phyloP scores from a whole-genome alignment of 1,139 yeast species.

The Suhomyces chickasaworum region DNA sequence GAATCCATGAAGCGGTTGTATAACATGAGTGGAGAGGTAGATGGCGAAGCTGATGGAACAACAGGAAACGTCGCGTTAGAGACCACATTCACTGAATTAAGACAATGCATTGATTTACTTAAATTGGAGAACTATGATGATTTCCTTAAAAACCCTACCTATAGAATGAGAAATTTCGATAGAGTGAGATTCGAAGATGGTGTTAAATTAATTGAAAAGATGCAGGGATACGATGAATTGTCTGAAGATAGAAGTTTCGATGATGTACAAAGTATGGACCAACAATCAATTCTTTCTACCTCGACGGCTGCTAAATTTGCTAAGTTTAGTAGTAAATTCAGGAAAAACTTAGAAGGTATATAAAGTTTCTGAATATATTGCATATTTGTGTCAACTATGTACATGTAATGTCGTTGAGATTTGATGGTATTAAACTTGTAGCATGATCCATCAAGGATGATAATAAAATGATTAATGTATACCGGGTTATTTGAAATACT shows the following conservation, averaged over 20 bases:
- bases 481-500: too few species aligned
- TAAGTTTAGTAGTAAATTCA: slow-evolving; percentile 41
- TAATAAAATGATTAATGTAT: too few species aligned
- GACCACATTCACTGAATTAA: slow-evolving; percentile 47
- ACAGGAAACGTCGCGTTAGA: slow-evolving; percentile 38
- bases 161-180: slow-evolving; percentile 46
- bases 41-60: slow-evolving; percentile 24
- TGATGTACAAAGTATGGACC: slow-evolving; percentile 26
- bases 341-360: slow-evolving; percentile 19
- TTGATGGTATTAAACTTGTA: background rate
- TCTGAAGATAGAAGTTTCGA: slow-evolving; percentile 15
- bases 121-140: slow-evolving; percentile 44
- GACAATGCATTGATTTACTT: slow-evolving; percentile 48
- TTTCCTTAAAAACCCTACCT: slow-evolving; percentile 39
- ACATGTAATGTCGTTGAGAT: background rate
- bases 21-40: slow-evolving; percentile 23
- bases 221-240: slow-evolving; percentile 24
- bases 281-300: slow-evolving; percentile 29
- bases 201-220: slow-evolving; percentile 37
- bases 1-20: slow-evolving; percentile 39
- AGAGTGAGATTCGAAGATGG: slow-evolving; percentile 48
- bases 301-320: slow-evolving; percentile 45
- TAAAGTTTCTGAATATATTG: background rate
- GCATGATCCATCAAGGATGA: background rate
- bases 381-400: background rate